phyloP scores from a whole-genome alignment of 2,329 filamentous ascomycete genomes.

The Tolypocladium pustulatum region DNA sequence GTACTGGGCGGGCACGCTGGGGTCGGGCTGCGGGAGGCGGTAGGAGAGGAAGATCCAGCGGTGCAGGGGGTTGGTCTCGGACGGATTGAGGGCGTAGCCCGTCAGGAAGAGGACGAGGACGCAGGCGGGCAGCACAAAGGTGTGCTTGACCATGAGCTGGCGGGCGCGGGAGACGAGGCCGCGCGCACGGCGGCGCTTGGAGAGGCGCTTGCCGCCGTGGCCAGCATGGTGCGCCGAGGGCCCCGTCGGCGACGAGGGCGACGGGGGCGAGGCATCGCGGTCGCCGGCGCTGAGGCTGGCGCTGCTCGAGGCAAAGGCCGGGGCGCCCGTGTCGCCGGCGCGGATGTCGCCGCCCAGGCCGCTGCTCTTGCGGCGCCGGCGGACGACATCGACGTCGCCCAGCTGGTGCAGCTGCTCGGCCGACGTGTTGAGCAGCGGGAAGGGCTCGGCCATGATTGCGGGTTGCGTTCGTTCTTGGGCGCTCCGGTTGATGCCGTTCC shows the following conservation, averaged over 20 bases:
- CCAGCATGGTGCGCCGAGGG: slow-evolving; percentile 1
- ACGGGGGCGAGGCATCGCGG: slow-evolving; percentile 1
- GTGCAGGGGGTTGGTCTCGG: slow-evolving; percentile 66
- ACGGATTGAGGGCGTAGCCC: slow-evolving; percentile 66
- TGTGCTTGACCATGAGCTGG: slow-evolving; percentile 49
- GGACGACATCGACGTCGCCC: slow-evolving; percentile 24
- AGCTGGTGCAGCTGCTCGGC: slow-evolving; percentile 37
- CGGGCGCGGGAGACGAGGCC: slow-evolving; percentile 35
- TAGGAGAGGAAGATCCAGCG: slow-evolving; percentile 88
- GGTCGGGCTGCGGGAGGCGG: slow-evolving; percentile 43
- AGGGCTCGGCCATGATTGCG: slow-evolving; percentile 40
- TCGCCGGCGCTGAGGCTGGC: slow-evolving; percentile 27
- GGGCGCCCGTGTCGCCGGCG: slow-evolving; percentile 44
- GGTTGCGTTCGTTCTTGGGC: not conserved
- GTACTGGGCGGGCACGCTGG: slow-evolving; percentile 53
- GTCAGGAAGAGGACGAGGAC: slow-evolving; percentile 53
- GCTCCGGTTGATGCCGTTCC: not conserved
- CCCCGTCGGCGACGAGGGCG: slow-evolving; percentile 2
- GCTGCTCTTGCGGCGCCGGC: slow-evolving; percentile 46
- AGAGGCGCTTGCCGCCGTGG: slow-evolving; percentile 31
- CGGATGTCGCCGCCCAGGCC: slow-evolving; percentile 41
- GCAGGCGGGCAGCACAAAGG: slow-evolving; percentile 56
- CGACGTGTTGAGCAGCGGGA: slow-evolving; percentile 41
- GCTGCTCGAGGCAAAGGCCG: slow-evolving; percentile 41
- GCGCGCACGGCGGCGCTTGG: slow-evolving; percentile 45